Percentiles rank a stretch among this genome's conserved stretches.
Conservation (phyloP, 1,284 basidiomycete genomes). For the Microstroma glucosiphilum region DNA sequence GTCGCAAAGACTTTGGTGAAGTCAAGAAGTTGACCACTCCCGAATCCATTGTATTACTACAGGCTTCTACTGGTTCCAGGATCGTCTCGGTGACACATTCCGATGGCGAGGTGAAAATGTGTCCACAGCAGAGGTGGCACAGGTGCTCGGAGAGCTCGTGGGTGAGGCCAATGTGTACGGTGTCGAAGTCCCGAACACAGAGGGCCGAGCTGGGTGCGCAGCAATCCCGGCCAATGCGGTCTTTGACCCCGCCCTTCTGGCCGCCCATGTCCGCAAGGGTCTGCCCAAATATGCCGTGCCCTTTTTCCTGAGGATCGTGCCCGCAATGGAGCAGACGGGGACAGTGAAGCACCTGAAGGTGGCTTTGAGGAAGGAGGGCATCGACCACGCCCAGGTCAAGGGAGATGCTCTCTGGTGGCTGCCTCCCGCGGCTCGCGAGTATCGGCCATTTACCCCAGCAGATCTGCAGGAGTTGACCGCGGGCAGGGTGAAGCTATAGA, state of each 20-base stretch:
- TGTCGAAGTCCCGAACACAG: slow-evolving; percentile 48
- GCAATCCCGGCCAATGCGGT: slow-evolving; percentile 38
- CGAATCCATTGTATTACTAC: not conserved
- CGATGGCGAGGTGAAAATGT: slow-evolving; percentile 50
- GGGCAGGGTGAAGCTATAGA: slow-evolving; percentile 34
- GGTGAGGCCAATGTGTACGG: slow-evolving; percentile 51
- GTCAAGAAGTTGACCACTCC: not conserved
- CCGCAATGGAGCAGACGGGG: slow-evolving; percentile 40
- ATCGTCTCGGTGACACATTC: slow-evolving; percentile 49
- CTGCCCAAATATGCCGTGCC: slow-evolving; percentile 51
- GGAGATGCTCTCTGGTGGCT: slow-evolving; percentile 37
- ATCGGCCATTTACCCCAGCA: slow-evolving; percentile 29
- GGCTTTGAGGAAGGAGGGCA: slow-evolving; percentile 46
- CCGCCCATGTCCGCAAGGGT: slow-evolving; percentile 30
- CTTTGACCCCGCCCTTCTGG: slow-evolving; percentile 41
- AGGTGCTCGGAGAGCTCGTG: slow-evolving; percentile 43
- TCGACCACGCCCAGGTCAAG: slow-evolving; percentile 41
- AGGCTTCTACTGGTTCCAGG: slow-evolving; percentile 49
- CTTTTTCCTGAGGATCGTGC: slow-evolving; percentile 48
- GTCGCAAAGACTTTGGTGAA: not conserved
- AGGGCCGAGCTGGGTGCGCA: slow-evolving; percentile 51
- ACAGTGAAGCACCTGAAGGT: slow-evolving; percentile 50
- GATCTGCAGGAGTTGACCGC: slow-evolving; percentile 31
- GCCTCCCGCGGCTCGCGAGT: slow-evolving; percentile 30
- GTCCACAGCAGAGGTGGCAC: slow-evolving; percentile 43